These are phyloP conservation scores for Ramaria rubella DNA, from an alignment of 768 basidiomycete genomes.

Conservation along the genomic window DNA sequence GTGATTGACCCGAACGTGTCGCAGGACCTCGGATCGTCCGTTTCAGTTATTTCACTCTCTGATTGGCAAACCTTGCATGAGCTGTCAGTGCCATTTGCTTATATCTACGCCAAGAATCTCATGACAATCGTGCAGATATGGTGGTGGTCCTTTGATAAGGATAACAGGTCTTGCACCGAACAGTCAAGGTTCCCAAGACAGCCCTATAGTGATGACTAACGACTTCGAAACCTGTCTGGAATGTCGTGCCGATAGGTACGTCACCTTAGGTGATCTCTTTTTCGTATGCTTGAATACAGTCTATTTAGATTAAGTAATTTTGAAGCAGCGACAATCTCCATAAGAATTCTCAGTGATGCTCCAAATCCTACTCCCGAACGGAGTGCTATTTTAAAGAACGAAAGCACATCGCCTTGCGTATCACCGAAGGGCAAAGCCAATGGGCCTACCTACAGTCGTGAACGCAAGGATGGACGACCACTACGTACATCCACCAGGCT, in stretches of 20 bases:
- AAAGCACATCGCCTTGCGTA: background rate
- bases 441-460: background rate
- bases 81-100: conserved; percentile 39
- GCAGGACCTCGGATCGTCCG: conserved; percentile 50
- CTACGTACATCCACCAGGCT: conserved; percentile 51
- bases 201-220: background rate
- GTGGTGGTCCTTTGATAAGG: conserved; percentile 45
- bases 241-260: conserved; percentile 55
- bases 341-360: background rate
- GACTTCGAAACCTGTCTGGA: conserved; percentile 41
- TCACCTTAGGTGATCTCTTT: background rate
- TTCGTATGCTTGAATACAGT: background rate
- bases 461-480: background rate
- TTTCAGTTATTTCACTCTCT: conserved; percentile 48
- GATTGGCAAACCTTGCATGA: conserved; percentile 61
- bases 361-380: background rate
- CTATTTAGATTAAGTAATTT: conserved; percentile 8
- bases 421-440: background rate
- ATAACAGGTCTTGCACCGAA: background rate
- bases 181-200: background rate
- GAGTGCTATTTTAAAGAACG: background rate
- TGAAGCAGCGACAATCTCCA: background rate
- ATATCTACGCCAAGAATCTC: background rate
- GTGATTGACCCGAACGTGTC: conserved; percentile 58
- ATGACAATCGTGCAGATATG: conserved; percentile 40